Conservation (phyloP, 2,329 filamentous ascomycete genomes). For the Fusarium stilboides region DNA sequence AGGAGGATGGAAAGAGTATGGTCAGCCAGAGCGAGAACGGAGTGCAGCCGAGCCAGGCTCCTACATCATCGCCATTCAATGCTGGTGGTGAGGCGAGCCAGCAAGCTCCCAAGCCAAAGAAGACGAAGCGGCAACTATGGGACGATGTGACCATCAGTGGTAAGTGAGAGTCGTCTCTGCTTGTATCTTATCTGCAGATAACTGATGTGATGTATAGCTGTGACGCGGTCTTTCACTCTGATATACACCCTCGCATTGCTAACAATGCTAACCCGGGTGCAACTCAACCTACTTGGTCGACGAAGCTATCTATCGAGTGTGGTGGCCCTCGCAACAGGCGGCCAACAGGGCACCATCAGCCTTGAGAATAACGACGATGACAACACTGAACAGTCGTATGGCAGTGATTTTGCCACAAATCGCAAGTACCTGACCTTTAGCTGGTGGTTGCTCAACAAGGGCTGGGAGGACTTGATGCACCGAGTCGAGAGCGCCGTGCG, state of each 20-base stretch:
- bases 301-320: constrained; percentile 97
- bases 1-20: constrained; percentile 87
- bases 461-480: constrained; percentile 86
- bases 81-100: constrained; percentile 53
- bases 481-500: constrained; percentile 89
- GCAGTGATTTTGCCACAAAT: constrained; percentile 96
- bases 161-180: constrained; percentile 61
- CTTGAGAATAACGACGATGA: constrained; percentile 96
- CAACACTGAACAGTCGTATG: constrained; percentile 83
- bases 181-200: not conserved
- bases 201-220: constrained; percentile 68
- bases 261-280: constrained; percentile 92
- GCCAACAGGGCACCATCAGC: constrained; percentile 82
- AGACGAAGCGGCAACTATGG: constrained; percentile 95
- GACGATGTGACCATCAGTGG: constrained; percentile 97
- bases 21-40: constrained; percentile 83
- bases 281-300: constrained; percentile 95
- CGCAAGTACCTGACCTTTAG: constrained; percentile 95
- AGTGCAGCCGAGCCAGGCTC: constrained; percentile 84
- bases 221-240: constrained; percentile 91
- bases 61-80: constrained; percentile 67
- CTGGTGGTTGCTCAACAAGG: constrained; percentile 96
- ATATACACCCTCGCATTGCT: constrained; percentile 92
- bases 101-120: constrained; percentile 68
- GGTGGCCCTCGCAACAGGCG: constrained; percentile 86